phyloP scores from a whole-genome alignment of 2,329 filamentous ascomycete genomes.

The Fusarium guadeloupense region DNA sequence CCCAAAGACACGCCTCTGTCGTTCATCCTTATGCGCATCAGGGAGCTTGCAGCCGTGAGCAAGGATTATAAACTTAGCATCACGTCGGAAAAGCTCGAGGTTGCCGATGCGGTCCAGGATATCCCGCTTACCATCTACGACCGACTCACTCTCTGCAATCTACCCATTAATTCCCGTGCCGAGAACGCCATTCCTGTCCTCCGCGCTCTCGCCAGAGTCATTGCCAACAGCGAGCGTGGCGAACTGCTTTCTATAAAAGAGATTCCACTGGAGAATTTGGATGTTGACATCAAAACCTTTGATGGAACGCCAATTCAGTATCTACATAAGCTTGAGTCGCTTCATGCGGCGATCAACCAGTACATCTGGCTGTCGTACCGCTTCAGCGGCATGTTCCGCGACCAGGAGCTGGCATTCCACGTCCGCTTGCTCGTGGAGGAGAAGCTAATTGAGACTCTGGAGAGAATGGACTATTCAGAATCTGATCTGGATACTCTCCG shows the following conservation, averaged over 20 bases:
- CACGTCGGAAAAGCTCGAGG: conserved; percentile 64
- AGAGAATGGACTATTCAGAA: conserved; percentile 61
- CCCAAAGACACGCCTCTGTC: conserved; percentile 82
- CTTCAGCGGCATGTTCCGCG: conserved; percentile 81
- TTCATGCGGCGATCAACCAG: conserved; percentile 84
- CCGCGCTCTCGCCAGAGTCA: conserved; percentile 71
- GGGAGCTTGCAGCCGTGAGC: conserved; percentile 72
- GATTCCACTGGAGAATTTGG: conserved; percentile 78
- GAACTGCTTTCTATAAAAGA: conserved; percentile 75
- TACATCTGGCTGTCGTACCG: conserved; percentile 96
- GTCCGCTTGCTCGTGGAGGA: conserved; percentile 81
- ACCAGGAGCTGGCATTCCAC: conserved; percentile 79
- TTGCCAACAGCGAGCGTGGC: conserved; percentile 74
- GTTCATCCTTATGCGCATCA: conserved; percentile 80
- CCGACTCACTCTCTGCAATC: conserved; percentile 76
- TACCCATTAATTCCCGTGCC: conserved; percentile 71
- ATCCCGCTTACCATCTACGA: conserved; percentile 76
- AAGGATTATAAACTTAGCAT: conserved; percentile 74
- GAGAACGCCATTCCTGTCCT: conserved; percentile 60
- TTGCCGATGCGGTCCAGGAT: conserved; percentile 79
- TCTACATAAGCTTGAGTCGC: conserved; percentile 73
- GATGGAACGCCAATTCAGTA: conserved; percentile 60
- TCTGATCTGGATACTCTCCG: conserved; percentile 45
- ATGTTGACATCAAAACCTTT: conserved; percentile 61
- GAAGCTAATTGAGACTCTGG: conserved; percentile 64